Percentiles rank a stretch among this genome's conserved stretches.
These are phyloP conservation scores for Sclerotinia minor DNA, from an alignment of 2,329 filamentous ascomycete species.

Conservation along the genomic window DNA sequence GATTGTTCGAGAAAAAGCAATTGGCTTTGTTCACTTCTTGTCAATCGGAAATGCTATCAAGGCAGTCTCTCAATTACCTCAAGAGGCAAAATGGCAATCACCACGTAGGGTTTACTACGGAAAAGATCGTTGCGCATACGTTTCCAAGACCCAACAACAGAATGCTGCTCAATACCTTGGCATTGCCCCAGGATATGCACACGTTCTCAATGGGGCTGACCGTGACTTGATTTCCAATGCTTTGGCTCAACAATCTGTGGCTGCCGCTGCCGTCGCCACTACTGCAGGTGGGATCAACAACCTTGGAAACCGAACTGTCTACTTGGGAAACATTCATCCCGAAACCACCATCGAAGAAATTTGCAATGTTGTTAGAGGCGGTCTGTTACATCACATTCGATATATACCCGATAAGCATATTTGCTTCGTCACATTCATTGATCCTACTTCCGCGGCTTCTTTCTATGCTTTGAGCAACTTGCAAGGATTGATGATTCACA, in stretches of 20 bases:
- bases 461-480: conserved; percentile 98
- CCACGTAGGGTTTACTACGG: conserved; percentile 97
- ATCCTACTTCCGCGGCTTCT: conserved; percentile 93
- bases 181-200: conserved; percentile 93
- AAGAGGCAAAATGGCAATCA: conserved; percentile 95
- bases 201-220: conserved; percentile 93
- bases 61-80: conserved; percentile 91
- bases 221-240: conserved; percentile 96
- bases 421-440: conserved; percentile 99
- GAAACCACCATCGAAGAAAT: conserved; percentile 99
- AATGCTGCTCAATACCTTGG: conserved; percentile 97
- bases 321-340: conserved; percentile 96
- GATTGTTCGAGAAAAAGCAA: conserved; percentile 95
- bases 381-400: conserved; percentile 93
- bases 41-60: conserved; percentile 99
- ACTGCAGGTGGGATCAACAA: conserved; percentile 97
- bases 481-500: conserved; percentile 98
- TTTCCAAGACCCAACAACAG: conserved; percentile 99
- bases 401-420: conserved; percentile 99
- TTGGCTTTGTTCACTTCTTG: conserved; percentile 95
- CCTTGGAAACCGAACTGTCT: conserved; percentile 94
- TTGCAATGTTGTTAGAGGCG: conserved; percentile 96
- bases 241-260: conserved; percentile 94
- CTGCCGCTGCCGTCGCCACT: conserved; percentile 92
- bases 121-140: conserved; percentile 97